Evolutionary conservation across 176 grass and related monocot species (phyloP).

Genomic region (Luzula sylvatica): DNA sequence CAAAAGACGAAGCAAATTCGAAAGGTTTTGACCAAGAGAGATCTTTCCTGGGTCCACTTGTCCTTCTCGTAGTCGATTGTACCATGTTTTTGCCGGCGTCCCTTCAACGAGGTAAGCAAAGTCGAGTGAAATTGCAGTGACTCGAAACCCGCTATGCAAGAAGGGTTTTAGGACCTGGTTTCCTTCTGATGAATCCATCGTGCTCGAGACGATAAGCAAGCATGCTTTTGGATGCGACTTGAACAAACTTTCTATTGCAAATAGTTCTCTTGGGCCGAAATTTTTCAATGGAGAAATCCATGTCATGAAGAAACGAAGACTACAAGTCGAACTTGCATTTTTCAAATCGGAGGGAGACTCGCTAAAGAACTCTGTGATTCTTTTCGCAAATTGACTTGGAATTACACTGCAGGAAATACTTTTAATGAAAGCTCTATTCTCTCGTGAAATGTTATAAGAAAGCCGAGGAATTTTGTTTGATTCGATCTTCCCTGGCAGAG

Average conservation of each 20-base stretch:
- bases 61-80: conserved; percentile 22
- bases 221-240: conserved; percentile 57
- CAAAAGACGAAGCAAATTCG: conserved; percentile 74
- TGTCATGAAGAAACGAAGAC: conserved; percentile 60
- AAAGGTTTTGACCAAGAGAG: conserved; percentile 80
- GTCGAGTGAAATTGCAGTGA: conserved; percentile 46
- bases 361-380: conserved; percentile 37
- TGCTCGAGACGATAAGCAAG: conserved; percentile 63
- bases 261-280: conserved; percentile 55
- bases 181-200: conserved; percentile 51
- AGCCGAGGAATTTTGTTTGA: background rate
- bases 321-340: conserved; percentile 19
- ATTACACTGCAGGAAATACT: conserved; percentile 15
- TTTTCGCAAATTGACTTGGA: conserved; percentile 25
- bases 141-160: conserved; percentile 32
- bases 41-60: conserved; percentile 45
- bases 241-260: conserved; percentile 75
- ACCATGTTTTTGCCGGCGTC: conserved; percentile 53
- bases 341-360: background rate
- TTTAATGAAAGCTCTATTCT: conserved; percentile 24
- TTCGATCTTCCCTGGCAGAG: background rate
- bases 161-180: conserved; percentile 36
- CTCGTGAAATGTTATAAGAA: conserved; percentile 7
- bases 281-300: conserved; percentile 54
- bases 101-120: conserved; percentile 36